phyloP scores from a whole-genome alignment of 176 grass and related monocot genomes.

The Triticum turgidum region DNA sequence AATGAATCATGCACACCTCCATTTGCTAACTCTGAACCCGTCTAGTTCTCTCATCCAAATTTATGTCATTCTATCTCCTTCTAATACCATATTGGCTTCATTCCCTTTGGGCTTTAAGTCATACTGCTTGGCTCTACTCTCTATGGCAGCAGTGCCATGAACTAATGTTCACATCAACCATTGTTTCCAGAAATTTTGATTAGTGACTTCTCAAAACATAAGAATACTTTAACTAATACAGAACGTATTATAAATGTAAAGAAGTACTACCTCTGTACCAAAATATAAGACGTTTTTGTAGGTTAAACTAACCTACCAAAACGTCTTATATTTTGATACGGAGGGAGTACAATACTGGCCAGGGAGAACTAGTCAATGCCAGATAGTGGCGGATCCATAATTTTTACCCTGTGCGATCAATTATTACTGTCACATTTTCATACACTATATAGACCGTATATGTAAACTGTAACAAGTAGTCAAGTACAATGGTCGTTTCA shows the following conservation, averaged over 20 bases:
- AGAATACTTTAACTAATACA: not conserved
- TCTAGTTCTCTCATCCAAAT: conserved; percentile 5
- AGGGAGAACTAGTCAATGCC: not conserved
- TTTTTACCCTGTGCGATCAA: not conserved
- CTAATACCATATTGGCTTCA: not conserved
- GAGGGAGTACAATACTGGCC: not conserved
- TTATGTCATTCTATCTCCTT: not conserved
- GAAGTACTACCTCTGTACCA: not conserved
- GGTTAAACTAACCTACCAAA: no score
- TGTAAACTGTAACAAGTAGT: not conserved
- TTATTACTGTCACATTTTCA: not conserved
- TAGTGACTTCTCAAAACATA: not conserved
- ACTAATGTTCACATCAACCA: not conserved
- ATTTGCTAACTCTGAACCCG: not conserved
- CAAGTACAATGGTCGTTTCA: not conserved
- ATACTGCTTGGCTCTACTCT: not conserved
- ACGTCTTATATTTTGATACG: no score
- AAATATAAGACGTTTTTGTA: no score
- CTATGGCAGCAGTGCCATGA: no score
- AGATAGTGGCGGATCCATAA: not conserved
- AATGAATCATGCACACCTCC: not conserved
- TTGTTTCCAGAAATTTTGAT: not conserved
- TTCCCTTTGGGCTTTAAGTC: not conserved
- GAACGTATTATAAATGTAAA: conserved; percentile 6
- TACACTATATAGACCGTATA: not conserved